Base-by-base conservation (phyloP, 108 stramenopile species). In the Cylindrotheca fusiformis region DNA sequence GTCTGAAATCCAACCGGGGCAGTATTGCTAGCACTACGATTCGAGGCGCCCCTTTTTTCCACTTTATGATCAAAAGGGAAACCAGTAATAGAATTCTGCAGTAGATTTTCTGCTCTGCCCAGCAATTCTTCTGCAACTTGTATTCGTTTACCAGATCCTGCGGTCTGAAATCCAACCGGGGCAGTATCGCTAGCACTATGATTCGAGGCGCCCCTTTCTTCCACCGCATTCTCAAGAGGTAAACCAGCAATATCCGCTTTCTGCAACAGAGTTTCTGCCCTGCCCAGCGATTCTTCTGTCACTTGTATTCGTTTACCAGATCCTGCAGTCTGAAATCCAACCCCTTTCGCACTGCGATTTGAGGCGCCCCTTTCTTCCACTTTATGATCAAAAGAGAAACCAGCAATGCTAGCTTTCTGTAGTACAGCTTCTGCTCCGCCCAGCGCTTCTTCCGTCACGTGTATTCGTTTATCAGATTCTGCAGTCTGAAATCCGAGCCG, bases 321-420 rank as follows among this genome's bases (percentile, higher is more conserved):
- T 5, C 67, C 76, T 21, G 71, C 75, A 22, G 59, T 72, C 1
- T 32, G 44, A 24, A 72, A 76, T n/a, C n/a, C n/a, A n/a, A n/a
- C n/a, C n/a, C n/a, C n/a, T n/a, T n/a, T n/a, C n/a, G n/a, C n/a
- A n/a, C n/a, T n/a, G n/a, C n/a, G n/a, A n/a, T n/a, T n/a, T n/a
- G n/a, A n/a, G n/a, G n/a, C n/a, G n/a, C n/a, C n/a, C n/a, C n/a
- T n/a, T n/a, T n/a, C n/a, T n/a, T n/a, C n/a, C n/a, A n/a, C n/a
- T n/a, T n/a, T n/a, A n/a, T n/a, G n/a, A n/a, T n/a, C n/a, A n/a
- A n/a, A n/a, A n/a, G n/a, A n/a, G n/a, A n/a, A n/a, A n/a, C n/a
- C n/a, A n/a, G n/a, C n/a, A n/a, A n/a, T n/a, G n/a, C n/a, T n/a
- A n/a, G n/a, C n/a, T 32, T 51, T 33, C 27, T 57, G n/a, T 22